Base-by-base conservation (phyloP, 345 rosid genomes). In the Geranium brycei region DNA sequence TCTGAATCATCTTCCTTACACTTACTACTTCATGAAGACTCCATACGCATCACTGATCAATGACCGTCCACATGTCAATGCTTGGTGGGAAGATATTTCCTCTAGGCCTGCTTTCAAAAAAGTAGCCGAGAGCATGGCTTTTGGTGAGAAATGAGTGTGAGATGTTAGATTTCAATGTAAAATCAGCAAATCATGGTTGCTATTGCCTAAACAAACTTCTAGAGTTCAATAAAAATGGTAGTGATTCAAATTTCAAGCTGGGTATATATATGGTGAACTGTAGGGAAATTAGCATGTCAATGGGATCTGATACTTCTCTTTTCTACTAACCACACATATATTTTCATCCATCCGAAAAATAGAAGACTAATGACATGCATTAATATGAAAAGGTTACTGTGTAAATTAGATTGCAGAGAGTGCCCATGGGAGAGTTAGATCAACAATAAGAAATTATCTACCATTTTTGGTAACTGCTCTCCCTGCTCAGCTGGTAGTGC, bases 41-140 rank as follows among this genome's bases (percentile, higher is more conserved):
- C 80, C 82, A 1, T 76, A 73, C 4, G 82, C 83, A 6, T 56
- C 73, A 3, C 60, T 78, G 41, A 66, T 91, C 1, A 70, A 77
- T 51, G 83, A 85, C 19, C 85, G 97, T 15, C 83, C 87, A 5
- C 81, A 71, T 47, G 89, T 88, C 0, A 86, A 86, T 79, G 85
- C 91, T 0, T 88, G 97, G 97, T 91, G 95, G 95, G 86, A 82
- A 19, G 89, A 86, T 38, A 77, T 88, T 15, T 80, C 88, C 55
- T 79, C 85, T 1, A 80, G 91, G 79, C 87, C 84, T 28, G 87
- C 91, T 62, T 88, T 81, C 57, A 58, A 66, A 68, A 82, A 79
- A 73, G 87, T 78, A 31, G 69, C 83, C 4, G 70, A 78, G 62
- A 83, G 84, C 10, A 84, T 91, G 85, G 82, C 19, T 58, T 73